Evolutionary conservation across 169 alveolate species (phyloP), one percentile per base, ranked within the genome.

Genomic region (Cryptosporidium tyzzeri): DNA sequence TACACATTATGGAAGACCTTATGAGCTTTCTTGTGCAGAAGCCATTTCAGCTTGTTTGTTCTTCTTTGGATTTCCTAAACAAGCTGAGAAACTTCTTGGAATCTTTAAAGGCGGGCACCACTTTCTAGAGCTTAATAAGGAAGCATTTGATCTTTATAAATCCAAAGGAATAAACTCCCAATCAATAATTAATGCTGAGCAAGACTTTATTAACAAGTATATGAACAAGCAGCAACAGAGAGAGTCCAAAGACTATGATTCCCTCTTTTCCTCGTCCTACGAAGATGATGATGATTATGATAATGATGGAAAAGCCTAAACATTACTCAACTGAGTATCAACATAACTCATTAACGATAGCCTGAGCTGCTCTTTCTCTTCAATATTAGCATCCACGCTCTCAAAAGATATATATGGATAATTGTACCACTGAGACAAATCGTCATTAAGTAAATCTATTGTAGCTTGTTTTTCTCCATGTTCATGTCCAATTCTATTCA

Each of bases 1-100:
- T 8, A 96, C 97, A 1, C 98, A 97, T 91, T 97, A 96, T 91
- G 99, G 99, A 12, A 95, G 96, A 51, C 97, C 99, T 12, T 94
- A 89, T 70, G 97, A 97, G 93, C 94, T 97, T 74, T 94, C 96
- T 39, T 97, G 99, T 91, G 99, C 97, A 9, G 99, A 97, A 84
- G 99, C 99, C 0, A 92, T 97, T 44, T 97, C 99, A n/a, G 99
- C 98, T 4, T 96, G 97, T 48, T 94, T 97, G 69, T 92, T 86
- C 73, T 93, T 97, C 12, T 84, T 94, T 73, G 98, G 98, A 69
- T 92, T 94, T 84, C 85, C 74, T 31, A 86, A 74, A 48, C 96
- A 93, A 70, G 98, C 98, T 14, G 91, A 91, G 44, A 62, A 84
- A 31, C 70, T 96, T 2, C 93, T 96, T 93, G 94, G 94, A 53